Percentiles rank a stretch among this genome's conserved stretches.
These are phyloP conservation scores for Leishmania martiniquensis DNA, from an alignment of 208 protist species.

Conservation along the genomic window DNA sequence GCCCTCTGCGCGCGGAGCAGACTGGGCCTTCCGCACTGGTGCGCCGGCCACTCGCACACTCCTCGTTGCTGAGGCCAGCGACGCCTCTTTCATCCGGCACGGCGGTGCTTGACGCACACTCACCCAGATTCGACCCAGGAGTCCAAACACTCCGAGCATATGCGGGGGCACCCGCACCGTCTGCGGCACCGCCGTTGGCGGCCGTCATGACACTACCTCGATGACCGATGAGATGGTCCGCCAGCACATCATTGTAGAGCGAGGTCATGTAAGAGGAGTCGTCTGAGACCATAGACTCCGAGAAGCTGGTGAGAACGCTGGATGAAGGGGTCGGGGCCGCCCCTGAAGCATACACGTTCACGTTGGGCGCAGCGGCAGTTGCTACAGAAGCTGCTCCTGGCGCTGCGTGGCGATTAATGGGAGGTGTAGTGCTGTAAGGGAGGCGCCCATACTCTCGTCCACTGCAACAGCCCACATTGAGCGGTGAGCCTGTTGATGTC, in stretches of 20 bases:
- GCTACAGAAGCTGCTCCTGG: neutral
- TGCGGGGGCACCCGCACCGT: neutral
- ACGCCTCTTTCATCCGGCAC: conserved; percentile 5
- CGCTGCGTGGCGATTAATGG: conserved; percentile 2
- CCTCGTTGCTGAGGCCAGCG: conserved; percentile 7
- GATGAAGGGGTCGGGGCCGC: conserved; percentile 33
- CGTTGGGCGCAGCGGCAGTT: neutral
- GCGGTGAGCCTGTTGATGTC: conserved; percentile 13
- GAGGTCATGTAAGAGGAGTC: conserved; percentile 84
- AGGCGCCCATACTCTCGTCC: neutral
- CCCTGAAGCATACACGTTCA: neutral
- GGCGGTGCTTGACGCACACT: neutral
- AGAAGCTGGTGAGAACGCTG: conserved; percentile 58
- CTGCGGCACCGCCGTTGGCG: neutral
- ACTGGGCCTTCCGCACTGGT: neutral
- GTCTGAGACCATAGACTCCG: conserved; percentile 82
- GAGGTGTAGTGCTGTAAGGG: neutral
- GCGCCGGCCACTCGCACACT: conserved; percentile 11
- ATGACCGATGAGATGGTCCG: conserved; percentile 61
- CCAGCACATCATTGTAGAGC: conserved; percentile 87
- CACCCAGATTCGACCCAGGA: conserved; percentile 2
- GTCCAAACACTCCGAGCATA: neutral
- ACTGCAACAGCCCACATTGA: neutral
- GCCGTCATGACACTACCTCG: neutral
- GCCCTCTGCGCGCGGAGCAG: conserved; percentile 26